Base-by-base conservation (phyloP, 257 asterid genomes). In the Mitragyna speciosa region DNA sequence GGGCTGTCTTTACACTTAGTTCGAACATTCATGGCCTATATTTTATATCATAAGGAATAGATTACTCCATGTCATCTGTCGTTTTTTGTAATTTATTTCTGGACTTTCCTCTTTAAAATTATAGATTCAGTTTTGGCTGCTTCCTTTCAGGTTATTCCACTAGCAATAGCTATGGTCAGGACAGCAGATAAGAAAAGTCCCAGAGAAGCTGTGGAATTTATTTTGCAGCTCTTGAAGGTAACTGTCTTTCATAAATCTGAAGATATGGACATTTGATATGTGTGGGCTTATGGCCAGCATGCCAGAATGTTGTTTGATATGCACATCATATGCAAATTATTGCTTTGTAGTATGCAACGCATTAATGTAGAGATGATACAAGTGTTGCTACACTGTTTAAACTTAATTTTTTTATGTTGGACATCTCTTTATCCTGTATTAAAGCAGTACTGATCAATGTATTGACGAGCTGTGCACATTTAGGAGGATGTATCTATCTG, bases 141-240 rank as follows among this genome's bases (percentile, higher is more conserved):
- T 82, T 76, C 31, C 19, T 59, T 74, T 68, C 93, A 96, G 99
- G 97, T 94, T 72, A 94, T 96, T 84, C 99, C 99, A 74, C 95
- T 88, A 85, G 97, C 98, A 82, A 84, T 96, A 82, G 96, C 99
- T 77, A 89, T 85, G 91, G 95, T 96, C 80, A 92, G 97, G 80
- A 84, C 96, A 76, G 86, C 95, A 52, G 97, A 96, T 81, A 88
- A 88, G 85, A 96, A 88, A 89, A 96, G 99, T 86, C 98, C 98
- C 43, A 92, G 96, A 85, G 99, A 96, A 88, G 98, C 98, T 84
- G 97, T 96, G 84, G 98, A 96, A 88, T 96, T 96, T 81, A 84
- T 96, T 87, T 91, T 92, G 87, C 97, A 94, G 86, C 98, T 96
- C 83, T 77, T 96, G 88, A 96, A 94, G 99, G 99, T 96, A 89